These are phyloP conservation scores for Eimeria sp. DNA, from an alignment of 169 alveolate genomes.

Conservation along the genomic window DNA sequence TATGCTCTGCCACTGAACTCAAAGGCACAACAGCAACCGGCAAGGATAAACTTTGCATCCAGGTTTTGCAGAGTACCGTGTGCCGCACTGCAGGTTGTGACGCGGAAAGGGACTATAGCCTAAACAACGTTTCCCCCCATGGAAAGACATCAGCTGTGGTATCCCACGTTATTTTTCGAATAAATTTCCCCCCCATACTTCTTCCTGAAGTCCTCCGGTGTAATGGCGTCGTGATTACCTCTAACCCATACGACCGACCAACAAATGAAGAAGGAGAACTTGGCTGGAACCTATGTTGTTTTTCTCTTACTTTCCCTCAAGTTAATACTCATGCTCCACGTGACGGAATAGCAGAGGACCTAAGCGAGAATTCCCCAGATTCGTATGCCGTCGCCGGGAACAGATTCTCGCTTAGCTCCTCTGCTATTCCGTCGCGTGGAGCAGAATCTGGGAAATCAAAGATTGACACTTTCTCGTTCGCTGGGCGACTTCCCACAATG, in stretches of 20 bases:
- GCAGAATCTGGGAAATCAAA: background rate
- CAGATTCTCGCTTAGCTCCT: too few species aligned
- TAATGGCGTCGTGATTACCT: constrained; percentile 1
- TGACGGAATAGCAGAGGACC: background rate
- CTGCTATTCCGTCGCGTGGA: background rate
- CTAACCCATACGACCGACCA: constrained; percentile 2
- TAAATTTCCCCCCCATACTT: constrained; percentile 59
- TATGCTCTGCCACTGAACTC: constrained; percentile 17
- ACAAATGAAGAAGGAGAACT: background rate
- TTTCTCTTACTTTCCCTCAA: constrained; percentile 37
- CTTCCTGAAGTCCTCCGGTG: constrained; percentile 60
- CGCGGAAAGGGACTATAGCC: background rate
- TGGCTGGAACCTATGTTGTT: background rate
- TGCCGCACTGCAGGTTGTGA: constrained; percentile 24
- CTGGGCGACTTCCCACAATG: background rate
- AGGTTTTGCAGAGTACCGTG: constrained; percentile 44
- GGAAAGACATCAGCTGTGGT: constrained; percentile 2
- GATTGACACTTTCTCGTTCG: background rate
- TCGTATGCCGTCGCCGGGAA: too few species aligned
- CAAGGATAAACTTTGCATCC: constrained; percentile 24
- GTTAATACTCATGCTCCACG: background rate
- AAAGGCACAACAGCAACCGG: constrained; percentile 44
- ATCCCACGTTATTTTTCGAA: constrained; percentile 48
- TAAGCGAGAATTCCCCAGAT: background rate
- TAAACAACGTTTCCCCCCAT: background rate